Percentiles rank a stretch among this genome's conserved stretches.
Evolutionary conservation across 2,329 filamentous ascomycete species (phyloP).

Genomic region (Fusarium aywerte): DNA sequence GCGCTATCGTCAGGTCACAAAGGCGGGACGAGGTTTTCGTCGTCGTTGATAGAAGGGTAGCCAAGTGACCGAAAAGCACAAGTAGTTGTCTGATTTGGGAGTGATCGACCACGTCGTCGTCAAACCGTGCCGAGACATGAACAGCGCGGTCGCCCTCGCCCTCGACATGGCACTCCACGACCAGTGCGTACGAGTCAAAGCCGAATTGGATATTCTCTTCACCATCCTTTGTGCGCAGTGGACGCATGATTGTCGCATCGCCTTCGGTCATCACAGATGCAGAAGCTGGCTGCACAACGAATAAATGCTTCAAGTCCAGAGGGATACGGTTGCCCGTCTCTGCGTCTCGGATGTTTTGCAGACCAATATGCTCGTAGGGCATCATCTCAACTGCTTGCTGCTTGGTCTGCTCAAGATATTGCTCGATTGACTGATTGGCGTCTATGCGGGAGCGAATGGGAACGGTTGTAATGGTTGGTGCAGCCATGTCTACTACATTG

Average conservation of each 20-base stretch:
- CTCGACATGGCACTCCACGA: conserved; percentile 8
- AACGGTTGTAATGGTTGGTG: conserved; percentile 10
- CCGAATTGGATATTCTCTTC: conserved; percentile 7
- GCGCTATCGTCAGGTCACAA: conserved; percentile 6
- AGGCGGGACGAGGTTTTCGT: conserved; percentile 5
- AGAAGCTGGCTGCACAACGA: conserved; percentile 9
- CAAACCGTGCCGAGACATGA: conserved; percentile 11
- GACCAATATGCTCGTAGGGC: conserved; percentile 10
- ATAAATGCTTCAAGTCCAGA: conserved; percentile 14
- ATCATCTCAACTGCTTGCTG: conserved; percentile 10
- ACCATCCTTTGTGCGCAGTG: conserved; percentile 6
- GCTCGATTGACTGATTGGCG: conserved; percentile 3
- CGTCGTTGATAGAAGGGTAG: conserved; percentile 11
- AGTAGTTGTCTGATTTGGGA: conserved; percentile 11
- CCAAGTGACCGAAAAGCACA: conserved; percentile 6
- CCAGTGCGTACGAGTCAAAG: conserved; percentile 10
- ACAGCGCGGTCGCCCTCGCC: conserved; percentile 5
- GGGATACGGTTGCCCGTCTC: conserved; percentile 2
- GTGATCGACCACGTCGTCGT: conserved; percentile 5
- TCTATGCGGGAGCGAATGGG: conserved; percentile 8
- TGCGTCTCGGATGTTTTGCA: conserved; percentile 14
- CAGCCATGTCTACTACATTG: conserved; percentile 11
- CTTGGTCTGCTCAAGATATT: conserved; percentile 7
- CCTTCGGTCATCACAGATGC: conserved; percentile 5
- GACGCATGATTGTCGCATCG: conserved; percentile 8